Conservation (phyloP, 1,139 yeast genomes). For the Taphrina sp. region DNA sequence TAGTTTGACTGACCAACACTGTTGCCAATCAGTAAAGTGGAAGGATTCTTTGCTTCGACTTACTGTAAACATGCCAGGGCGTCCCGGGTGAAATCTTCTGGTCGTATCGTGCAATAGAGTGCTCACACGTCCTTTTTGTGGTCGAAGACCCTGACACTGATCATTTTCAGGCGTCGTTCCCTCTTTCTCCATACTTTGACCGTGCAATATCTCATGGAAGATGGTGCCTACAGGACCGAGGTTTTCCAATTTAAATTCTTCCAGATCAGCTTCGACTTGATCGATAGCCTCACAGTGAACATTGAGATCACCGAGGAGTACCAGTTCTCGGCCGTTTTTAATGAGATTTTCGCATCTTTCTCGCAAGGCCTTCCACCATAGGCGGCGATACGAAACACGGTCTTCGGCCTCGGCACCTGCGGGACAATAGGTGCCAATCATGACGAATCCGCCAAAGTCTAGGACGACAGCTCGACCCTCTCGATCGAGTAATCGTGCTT, state of each 20-base stretch:
- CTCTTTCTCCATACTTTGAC: too few relatives aligned
- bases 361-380: slow-evolving; percentile 60
- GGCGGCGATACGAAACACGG: slow-evolving; percentile 61
- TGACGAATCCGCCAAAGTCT: slow-evolving; percentile 61
- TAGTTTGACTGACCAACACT: slow-evolving; percentile 71
- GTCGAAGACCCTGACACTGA: too few relatives aligned
- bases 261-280: slow-evolving; percentile 57
- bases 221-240: slow-evolving; percentile 26
- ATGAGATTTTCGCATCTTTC: slow-evolving; percentile 58
- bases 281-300: slow-evolving; percentile 77
- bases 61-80: slow-evolving; percentile 65
- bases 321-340: slow-evolving; percentile 55
- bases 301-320: slow-evolving; percentile 85
- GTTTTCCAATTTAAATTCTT: slow-evolving; percentile 18
- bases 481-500: slow-evolving; percentile 58
- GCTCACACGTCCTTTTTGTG: not conserved
- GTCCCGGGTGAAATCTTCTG: slow-evolving; percentile 56
- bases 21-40: too few relatives aligned
- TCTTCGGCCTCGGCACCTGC: slow-evolving; percentile 61
- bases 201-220: slow-evolving; percentile 4
- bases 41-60: too few relatives aligned
- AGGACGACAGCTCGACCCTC: slow-evolving; percentile 80
- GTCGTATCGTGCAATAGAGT: slow-evolving; percentile 42
- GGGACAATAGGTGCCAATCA: slow-evolving; percentile 85
- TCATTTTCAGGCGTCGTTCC: too few relatives aligned